phyloP scores from a whole-genome alignment of 2,329 filamentous ascomycete genomes.

The Ophiostoma quercus region DNA sequence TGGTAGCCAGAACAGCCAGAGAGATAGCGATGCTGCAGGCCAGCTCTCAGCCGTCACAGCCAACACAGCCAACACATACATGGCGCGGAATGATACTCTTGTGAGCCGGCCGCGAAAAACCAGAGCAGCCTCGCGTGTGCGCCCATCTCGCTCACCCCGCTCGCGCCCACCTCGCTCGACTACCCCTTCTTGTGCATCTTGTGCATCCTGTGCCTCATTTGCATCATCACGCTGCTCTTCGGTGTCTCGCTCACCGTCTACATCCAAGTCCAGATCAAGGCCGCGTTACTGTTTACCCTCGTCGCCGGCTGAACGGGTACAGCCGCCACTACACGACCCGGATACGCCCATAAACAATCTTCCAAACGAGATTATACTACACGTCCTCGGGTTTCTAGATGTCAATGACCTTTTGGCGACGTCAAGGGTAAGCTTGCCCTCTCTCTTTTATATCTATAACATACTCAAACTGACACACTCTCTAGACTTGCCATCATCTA shows the following conservation, averaged over 20 bases:
- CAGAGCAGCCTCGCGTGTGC: not conserved
- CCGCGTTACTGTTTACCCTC: not conserved
- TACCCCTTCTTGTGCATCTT: not conserved
- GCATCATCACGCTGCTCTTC: constrained; percentile 1
- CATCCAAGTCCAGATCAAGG: not conserved
- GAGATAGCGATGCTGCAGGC: not conserved
- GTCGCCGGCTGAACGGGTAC: not conserved
- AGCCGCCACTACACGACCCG: constrained; percentile 26
- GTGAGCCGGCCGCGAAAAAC: not conserved
- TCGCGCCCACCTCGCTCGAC: not conserved
- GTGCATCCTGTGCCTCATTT: not conserved
- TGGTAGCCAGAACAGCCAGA: not conserved
- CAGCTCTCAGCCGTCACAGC: not conserved
- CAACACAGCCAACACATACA: not conserved
- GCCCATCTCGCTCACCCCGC: not conserved
- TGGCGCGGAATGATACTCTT: not conserved
- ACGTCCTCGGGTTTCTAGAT: constrained; percentile 53
- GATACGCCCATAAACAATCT: constrained; percentile 35
- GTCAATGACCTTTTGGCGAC: constrained; percentile 51
- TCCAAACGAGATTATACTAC: constrained; percentile 53
- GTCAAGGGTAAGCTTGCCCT: constrained; percentile 45
- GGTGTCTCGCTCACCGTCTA: not conserved
- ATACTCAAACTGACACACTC: not conserved
- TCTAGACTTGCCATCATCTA: constrained; percentile 56
- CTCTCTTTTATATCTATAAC: not conserved